Percentiles rank a stretch among this genome's conserved stretches.
These are phyloP conservation scores for Phylloboletellus chloephorus DNA, from an alignment of 1,284 basidiomycete species.

Conservation along the genomic window DNA sequence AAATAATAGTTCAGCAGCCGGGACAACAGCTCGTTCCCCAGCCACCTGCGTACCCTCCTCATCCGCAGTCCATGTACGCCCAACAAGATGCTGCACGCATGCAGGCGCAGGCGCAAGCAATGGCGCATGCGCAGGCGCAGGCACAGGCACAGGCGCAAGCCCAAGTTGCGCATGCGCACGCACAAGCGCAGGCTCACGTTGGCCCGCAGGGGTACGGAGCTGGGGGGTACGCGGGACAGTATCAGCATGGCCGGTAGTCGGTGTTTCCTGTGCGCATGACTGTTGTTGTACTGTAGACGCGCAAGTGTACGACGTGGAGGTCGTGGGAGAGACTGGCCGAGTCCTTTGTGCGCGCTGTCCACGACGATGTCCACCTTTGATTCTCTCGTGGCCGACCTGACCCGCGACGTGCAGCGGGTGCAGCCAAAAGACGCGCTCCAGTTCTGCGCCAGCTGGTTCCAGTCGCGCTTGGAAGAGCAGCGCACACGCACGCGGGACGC, in stretches of 20 bases:
- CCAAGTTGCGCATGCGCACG: constrained; percentile 37
- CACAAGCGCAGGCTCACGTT: constrained; percentile 30
- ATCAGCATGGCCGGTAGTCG: constrained; percentile 22
- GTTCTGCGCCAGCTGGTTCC: constrained; percentile 96
- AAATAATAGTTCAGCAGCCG: constrained; percentile 37
- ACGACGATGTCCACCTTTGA: constrained; percentile 64
- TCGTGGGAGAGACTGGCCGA: constrained; percentile 24
- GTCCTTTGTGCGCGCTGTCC: constrained; percentile 9
- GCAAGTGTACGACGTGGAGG: constrained; percentile 11
- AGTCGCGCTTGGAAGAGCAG: constrained; percentile 79
- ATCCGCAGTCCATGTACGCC: constrained; percentile 32
- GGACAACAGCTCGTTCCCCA: constrained; percentile 29
- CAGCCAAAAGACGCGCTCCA: constrained; percentile 89
- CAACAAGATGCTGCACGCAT: constrained; percentile 34
- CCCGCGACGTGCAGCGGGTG: constrained; percentile 78
- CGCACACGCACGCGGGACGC: constrained; percentile 65
- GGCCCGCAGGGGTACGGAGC: constrained; percentile 27
- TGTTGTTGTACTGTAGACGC: constrained; percentile 14
- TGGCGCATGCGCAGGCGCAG: constrained; percentile 39
- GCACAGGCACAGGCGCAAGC: constrained; percentile 34
- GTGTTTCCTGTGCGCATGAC: neutral
- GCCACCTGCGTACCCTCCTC: constrained; percentile 38
- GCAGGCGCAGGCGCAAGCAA: constrained; percentile 38
- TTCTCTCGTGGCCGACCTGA: constrained; percentile 77
- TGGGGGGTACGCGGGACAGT: constrained; percentile 29